Evolutionary conservation across 2,329 filamentous ascomycete species (phyloP), one percentile per base, ranked within the genome.

Genomic region (Talaromyces sp.): DNA sequence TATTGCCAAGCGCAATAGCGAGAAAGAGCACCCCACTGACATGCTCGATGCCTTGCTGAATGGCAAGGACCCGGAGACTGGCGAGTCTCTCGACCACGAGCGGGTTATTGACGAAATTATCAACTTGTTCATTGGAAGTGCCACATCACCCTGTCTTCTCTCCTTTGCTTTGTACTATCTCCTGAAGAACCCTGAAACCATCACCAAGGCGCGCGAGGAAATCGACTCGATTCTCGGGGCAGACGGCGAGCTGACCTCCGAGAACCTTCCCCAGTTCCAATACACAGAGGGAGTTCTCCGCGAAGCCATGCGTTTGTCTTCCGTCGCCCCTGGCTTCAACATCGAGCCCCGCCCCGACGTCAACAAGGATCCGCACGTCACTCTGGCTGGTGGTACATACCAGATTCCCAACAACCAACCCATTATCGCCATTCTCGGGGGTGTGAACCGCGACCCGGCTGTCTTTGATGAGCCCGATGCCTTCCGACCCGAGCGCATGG

Each of bases 401-500:
- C 71, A 79, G 31, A 73, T 91, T 24, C 72, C 78, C 4, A 80
- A 80, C 55, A 80, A 79, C 2, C 81, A 89, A 60, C 61, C 77
- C 0, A 72, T 89, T 32, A 67, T 80, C 2, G 71, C 80, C 2
- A 69, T 89, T 1, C 70, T 91, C 1, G 71, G 78, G n/a, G 79
- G 80, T 21, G 75, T 84, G 0, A 89, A 91, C 56, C 71, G 82
- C 1, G 89, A 91, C 66, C 86, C 86, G 0, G 77, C 73, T 0
- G 84, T 90, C 0, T 92, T 81, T 55, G 81, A 84, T 0, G 86
- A 89, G 59, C 86, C 87, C 0, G 71, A 83, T 1, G 81, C 83
- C 9, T 93, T 90, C 75, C 81, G 79, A 58, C 89, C 89, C 0
- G 89, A 91, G 69, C 82, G 89, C 11, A 90, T 91, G 86, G 73